phyloP scores from a whole-genome alignment of 768 basidiomycete genomes.

The Sarcomyxa edulis region DNA sequence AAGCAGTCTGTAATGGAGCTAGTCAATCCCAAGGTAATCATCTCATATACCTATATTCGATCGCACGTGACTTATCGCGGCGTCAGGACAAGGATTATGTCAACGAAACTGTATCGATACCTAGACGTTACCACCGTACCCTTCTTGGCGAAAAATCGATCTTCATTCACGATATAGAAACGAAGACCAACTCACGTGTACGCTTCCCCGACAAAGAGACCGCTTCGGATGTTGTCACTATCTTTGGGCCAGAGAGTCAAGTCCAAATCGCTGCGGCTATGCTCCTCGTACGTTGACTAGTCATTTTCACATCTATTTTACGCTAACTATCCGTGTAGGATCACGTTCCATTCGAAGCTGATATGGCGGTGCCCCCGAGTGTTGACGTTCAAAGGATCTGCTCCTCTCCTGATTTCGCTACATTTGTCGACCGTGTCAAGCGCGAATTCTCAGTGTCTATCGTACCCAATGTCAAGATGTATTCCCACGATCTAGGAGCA shows the following conservation, averaged over 20 bases:
- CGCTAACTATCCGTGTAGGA: conserved; percentile 48
- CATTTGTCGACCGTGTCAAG: conserved; percentile 88
- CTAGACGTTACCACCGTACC: conserved; percentile 91
- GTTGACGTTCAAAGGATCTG: conserved; percentile 74
- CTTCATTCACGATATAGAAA: conserved; percentile 95
- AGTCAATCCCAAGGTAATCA: conserved; percentile 86
- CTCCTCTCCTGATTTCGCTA: conserved; percentile 74
- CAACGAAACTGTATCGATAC: conserved; percentile 89
- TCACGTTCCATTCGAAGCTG: conserved; percentile 94
- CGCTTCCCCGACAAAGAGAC: conserved; percentile 91
- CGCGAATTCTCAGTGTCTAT: conserved; percentile 92
- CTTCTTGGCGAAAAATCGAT: conserved; percentile 94
- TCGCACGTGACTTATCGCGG: conserved; percentile 1
- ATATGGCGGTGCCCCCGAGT: conserved; percentile 85
- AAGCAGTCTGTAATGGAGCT: conserved; percentile 97
- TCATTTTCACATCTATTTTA: not conserved
- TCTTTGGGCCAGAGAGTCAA: conserved; percentile 95
- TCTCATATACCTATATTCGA: not conserved
- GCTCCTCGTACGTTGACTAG: conserved; percentile 62
- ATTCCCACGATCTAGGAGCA: conserved; percentile 42
- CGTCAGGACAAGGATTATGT: conserved; percentile 99
- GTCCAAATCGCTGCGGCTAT: conserved; percentile 96
- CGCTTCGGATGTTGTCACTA: conserved; percentile 92
- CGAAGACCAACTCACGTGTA: conserved; percentile 91
- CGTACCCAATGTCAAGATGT: conserved; percentile 68